Percentiles rank a stretch among this genome's conserved stretches.
Conservation (phyloP, 306 rosid species). For the Pyrus bretschneideri region DNA sequence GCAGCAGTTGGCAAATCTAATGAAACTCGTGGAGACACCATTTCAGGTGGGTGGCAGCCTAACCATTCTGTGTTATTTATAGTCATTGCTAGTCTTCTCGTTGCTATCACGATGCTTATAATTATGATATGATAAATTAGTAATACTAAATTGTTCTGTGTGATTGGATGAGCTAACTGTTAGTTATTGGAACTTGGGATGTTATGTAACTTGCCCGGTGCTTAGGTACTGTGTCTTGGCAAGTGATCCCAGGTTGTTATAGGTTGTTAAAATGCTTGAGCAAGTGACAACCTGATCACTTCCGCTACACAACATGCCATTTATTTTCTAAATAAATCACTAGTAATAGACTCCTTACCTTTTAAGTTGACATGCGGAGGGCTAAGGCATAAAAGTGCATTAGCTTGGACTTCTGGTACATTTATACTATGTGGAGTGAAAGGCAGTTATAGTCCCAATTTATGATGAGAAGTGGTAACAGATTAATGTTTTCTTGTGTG, state of each 20-base stretch:
- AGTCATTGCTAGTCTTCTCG: background rate
- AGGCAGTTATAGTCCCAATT: background rate
- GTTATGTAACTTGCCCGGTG: background rate
- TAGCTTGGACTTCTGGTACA: background rate
- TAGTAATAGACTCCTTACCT: background rate
- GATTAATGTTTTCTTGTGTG: background rate
- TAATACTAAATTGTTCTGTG: background rate
- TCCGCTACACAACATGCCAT: background rate
- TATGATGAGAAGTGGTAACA: background rate
- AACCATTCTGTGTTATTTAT: constrained; percentile 5
- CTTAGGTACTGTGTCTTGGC: background rate
- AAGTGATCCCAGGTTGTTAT: background rate
- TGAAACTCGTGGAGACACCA: constrained; percentile 68
- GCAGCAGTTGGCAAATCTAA: constrained; percentile 74
- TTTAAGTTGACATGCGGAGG: background rate
- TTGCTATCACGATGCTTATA: background rate
- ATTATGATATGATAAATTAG: background rate
- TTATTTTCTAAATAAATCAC: background rate
- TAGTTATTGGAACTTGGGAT: background rate
- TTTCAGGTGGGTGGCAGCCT: constrained; percentile 62
- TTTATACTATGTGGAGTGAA: background rate
- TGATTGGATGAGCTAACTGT: background rate
- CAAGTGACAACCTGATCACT: background rate
- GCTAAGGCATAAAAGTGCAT: background rate
- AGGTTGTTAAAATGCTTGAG: background rate